Evolutionary conservation across 2,329 filamentous ascomycete genomes (phyloP).

Genomic region (Zalaria obscura): DNA sequence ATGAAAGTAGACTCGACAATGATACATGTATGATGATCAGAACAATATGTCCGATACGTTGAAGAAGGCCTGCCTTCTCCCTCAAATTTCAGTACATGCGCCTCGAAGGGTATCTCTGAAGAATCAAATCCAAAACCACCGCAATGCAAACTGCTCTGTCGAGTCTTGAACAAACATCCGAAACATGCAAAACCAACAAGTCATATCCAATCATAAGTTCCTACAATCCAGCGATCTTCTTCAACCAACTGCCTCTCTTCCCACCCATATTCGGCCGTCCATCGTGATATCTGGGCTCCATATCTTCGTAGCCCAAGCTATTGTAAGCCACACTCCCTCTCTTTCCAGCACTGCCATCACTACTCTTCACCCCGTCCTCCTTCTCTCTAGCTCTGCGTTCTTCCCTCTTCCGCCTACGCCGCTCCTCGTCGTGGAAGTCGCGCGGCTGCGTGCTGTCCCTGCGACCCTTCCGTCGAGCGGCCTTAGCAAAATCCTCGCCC

Average conservation of each 20-base stretch:
- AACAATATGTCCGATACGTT: too few species aligned
- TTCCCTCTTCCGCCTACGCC: slow-evolving; percentile 10
- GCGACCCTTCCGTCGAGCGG: slow-evolving; percentile 13
- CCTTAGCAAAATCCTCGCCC: slow-evolving; percentile 13
- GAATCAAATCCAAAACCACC: too few species aligned
- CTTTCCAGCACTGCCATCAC: slow-evolving; percentile 19
- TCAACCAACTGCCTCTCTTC: slow-evolving; percentile 17
- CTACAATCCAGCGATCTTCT: slow-evolving; percentile 26
- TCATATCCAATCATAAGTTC: not conserved
- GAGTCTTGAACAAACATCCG: too few species aligned
- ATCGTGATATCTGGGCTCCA: slow-evolving; percentile 25
- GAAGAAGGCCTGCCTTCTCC: too few species aligned
- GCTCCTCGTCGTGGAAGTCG: slow-evolving; percentile 8
- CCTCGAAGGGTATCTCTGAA: not conserved
- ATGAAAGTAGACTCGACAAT: too few species aligned
- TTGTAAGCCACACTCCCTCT: slow-evolving; percentile 8
- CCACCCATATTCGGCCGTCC: slow-evolving; percentile 20
- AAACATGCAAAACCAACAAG: not conserved
- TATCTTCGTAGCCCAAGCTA: slow-evolving; percentile 17
- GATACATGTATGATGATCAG: too few species aligned
- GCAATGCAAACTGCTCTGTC: too few species aligned
- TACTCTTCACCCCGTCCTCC: slow-evolving; percentile 13
- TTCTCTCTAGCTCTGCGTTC: slow-evolving; percentile 8
- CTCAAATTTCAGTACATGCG: too few species aligned
- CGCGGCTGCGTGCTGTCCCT: slow-evolving; percentile 5